A percentile compares a stretch with the other conserved stretches of the same genome.
phyloP scores from a whole-genome alignment of 345 rosid genomes.

The Acer yangbiense region DNA sequence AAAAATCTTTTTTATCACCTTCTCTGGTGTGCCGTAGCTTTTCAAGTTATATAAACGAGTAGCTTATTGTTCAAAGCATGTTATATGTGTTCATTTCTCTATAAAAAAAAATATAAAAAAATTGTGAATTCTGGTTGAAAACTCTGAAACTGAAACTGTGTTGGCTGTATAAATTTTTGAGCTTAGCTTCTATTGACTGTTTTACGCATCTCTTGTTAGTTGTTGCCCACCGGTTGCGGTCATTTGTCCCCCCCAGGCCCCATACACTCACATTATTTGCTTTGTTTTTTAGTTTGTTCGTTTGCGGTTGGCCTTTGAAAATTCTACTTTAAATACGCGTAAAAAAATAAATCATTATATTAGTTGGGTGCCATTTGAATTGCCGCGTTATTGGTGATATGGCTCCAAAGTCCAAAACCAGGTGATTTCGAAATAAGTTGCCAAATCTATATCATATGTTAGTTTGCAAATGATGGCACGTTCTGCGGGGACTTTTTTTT shows the following conservation, averaged over 20 bases:
- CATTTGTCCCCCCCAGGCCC: background rate
- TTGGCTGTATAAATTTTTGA: background rate
- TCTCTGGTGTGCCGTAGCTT: background rate
- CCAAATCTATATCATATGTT: background rate
- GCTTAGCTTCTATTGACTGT: background rate
- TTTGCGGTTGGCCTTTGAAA: slow-evolving; percentile 7
- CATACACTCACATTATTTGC: too few species aligned
- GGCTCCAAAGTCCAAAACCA: background rate
- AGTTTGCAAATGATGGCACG: background rate
- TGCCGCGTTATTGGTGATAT: background rate
- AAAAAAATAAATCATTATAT: background rate
- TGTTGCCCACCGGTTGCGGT: background rate
- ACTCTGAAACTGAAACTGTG: too few species aligned
- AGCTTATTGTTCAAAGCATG: background rate
- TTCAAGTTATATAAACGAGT: background rate
- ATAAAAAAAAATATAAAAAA: too few species aligned
- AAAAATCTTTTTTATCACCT: background rate
- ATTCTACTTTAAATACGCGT: background rate
- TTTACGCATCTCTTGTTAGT: too few species aligned
- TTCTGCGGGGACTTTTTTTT: background rate
- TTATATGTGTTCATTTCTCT: background rate
- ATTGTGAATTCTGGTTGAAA: too few species aligned
- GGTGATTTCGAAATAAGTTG: background rate
- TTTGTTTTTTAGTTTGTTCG: background rate
- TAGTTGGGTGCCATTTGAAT: background rate